Evolutionary conservation across 179 eudicot species (phyloP).

Genomic region (Amaranthus tricolor): DNA sequence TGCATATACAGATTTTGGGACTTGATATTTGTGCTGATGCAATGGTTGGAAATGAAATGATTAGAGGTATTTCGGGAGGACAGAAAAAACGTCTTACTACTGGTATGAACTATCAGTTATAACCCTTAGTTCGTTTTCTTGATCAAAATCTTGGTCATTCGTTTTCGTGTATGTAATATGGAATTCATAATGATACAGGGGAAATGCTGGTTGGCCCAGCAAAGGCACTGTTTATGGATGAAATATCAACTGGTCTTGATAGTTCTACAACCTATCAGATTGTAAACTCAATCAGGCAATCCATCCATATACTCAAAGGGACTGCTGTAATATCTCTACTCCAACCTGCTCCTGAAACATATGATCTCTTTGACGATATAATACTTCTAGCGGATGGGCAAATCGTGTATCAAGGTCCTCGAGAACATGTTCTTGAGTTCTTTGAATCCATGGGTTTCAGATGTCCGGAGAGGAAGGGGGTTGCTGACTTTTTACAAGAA

Average conservation of each 20-base stretch:
- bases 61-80: slow-evolving; percentile 83
- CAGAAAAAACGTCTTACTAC: slow-evolving; percentile 78
- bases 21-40: slow-evolving; percentile 88
- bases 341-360: slow-evolving; percentile 93
- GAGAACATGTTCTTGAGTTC: slow-evolving; percentile 72
- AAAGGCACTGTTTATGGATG: slow-evolving; percentile 88
- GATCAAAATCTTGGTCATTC: not conserved
- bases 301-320: slow-evolving; percentile 70
- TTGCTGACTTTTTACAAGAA: slow-evolving; percentile 83
- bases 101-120: slow-evolving; percentile 30
- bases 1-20: slow-evolving; percentile 61
- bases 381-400: slow-evolving; percentile 82
- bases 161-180: not conserved
- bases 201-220: slow-evolving; percentile 94
- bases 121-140: not conserved
- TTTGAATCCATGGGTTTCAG: slow-evolving; percentile 73
- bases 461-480: slow-evolving; percentile 87
- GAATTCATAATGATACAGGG: slow-evolving; percentile 37
- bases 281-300: slow-evolving; percentile 66
- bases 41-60: slow-evolving; percentile 75
- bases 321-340: slow-evolving; percentile 73
- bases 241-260: slow-evolving; percentile 85
- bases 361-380: slow-evolving; percentile 73
- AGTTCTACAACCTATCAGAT: slow-evolving; percentile 88
- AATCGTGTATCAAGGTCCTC: slow-evolving; percentile 84